Base-by-base conservation (phyloP, 2,329 filamentous ascomycete genomes). In the Sporothrix curviconia region DNA sequence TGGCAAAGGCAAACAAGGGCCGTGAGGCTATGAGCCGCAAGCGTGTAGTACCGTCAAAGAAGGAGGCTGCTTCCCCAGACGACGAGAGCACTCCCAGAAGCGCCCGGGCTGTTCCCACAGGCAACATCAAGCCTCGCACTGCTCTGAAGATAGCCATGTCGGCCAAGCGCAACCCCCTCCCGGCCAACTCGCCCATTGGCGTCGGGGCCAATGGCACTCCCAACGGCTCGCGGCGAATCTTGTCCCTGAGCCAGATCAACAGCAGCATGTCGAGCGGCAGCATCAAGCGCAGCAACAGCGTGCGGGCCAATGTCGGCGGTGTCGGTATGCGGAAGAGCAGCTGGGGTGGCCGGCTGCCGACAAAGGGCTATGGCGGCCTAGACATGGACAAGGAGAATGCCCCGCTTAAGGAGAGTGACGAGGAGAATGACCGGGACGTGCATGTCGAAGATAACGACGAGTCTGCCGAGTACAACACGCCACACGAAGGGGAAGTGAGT, bases 221-320 rank as follows among this genome's bases (percentile, higher is more conserved):
- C 17, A 75, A 82, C 66, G 78, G 85, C 68, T 80, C 84, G 68
- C 82, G 92, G 40, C 85, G 94, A 50, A 96, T 97, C 66, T 81
- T 95, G 59, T 96, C 90, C 52, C 82, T 97, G 36, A 95, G 87
- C 69, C 90, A 96, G 72, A 95, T 97, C 64, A 89, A 84, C 55
- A 85, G 86, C 68, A 92, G 94, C 66, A 77, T 82, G 34, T 76
- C 84, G 6, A 74, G 73, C 7, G 79, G 82, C 19, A 83, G 82
- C 47, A 77, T 95, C 63, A 87, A 86, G 73, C 81, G 89, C 60
- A 92, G 87, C 69, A 87, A 92, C 68, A 91, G 87, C 58, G 87
- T 90, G 63, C 85, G 88, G 65, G 83, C 82, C 22, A 78, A 83
- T 28, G 74, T 72, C 4, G 72, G 71, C 11, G 67, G 69, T 1